These are phyloP conservation scores for Saccharomyces hybrid DNA, from an alignment of 1,139 yeast species.

Conservation along the genomic window DNA sequence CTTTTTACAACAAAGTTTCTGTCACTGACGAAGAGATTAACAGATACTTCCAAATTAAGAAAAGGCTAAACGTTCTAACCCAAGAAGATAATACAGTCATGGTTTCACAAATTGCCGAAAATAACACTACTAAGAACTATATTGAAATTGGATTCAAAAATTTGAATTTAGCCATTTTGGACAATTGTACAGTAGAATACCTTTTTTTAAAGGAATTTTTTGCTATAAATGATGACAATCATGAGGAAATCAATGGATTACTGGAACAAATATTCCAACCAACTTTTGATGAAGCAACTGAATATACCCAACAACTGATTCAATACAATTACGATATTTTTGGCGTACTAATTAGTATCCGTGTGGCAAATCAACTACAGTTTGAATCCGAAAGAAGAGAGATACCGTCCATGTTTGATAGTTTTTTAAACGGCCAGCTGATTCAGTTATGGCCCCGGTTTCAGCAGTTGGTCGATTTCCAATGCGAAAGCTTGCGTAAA, in stretches of 20 bases:
- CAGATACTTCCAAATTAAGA: slow-evolving; percentile 52
- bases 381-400: slow-evolving; percentile 54
- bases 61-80: slow-evolving; percentile 46
- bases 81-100: slow-evolving; percentile 58
- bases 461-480: slow-evolving; percentile 66
- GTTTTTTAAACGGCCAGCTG: slow-evolving; percentile 60
- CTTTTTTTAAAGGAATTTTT: slow-evolving; percentile 69
- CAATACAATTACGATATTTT: slow-evolving; percentile 60
- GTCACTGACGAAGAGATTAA: slow-evolving; percentile 24
- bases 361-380: slow-evolving; percentile 60
- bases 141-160: slow-evolving; percentile 69
- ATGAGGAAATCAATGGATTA: slow-evolving; percentile 37
- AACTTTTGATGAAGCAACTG: slow-evolving; percentile 48
- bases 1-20: not conserved
- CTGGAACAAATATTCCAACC: slow-evolving; percentile 40
- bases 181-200: slow-evolving; percentile 73
- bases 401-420: slow-evolving; percentile 62
- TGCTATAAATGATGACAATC: slow-evolving; percentile 34
- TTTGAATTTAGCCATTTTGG: slow-evolving; percentile 65
- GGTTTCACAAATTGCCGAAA: slow-evolving; percentile 81
- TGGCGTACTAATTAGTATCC: slow-evolving; percentile 71
- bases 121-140: slow-evolving; percentile 57
- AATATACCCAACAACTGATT: slow-evolving; percentile 45
- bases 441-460: slow-evolving; percentile 79
- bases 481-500: slow-evolving; percentile 59